Evolutionary conservation across 208 protist species (phyloP).

Genomic region (Acanthamoeba royreba): DNA sequence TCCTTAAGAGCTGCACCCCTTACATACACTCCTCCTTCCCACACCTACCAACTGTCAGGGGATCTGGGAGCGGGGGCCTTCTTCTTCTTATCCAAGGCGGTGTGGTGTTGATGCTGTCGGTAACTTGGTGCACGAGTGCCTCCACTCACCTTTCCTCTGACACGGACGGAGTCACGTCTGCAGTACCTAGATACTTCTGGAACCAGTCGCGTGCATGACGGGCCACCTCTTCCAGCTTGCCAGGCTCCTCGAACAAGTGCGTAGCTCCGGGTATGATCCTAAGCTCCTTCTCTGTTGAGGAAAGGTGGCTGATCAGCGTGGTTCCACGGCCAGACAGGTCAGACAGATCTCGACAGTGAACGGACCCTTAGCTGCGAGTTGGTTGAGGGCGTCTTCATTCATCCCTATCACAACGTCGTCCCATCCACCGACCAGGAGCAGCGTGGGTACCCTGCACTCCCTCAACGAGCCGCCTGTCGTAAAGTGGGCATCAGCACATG

Average conservation of each 20-base stretch:
- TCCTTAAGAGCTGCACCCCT: too few relatives aligned
- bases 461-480: not conserved
- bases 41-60: too few relatives aligned
- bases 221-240: constrained; percentile 7
- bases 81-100: too few relatives aligned
- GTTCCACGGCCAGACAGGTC: not conserved
- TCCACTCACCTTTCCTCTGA: not conserved
- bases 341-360: not conserved
- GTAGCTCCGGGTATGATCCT: not conserved
- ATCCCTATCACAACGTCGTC: constrained; percentile 39
- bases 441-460: not conserved
- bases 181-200: not conserved
- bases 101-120: too few relatives aligned
- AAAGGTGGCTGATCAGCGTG: not conserved
- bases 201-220: constrained; percentile 1
- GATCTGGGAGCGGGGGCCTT: too few relatives aligned
- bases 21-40: too few relatives aligned
- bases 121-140: not conserved
- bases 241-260: constrained; percentile 28
- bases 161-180: not conserved
- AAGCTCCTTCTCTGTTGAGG: not conserved
- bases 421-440: constrained; percentile 33
- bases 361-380: not conserved
- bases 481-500: not conserved
- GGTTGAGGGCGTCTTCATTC: not conserved